Evolutionary conservation across 1,284 basidiomycete species (phyloP).

Genomic region (Bjerkandera adusta): DNA sequence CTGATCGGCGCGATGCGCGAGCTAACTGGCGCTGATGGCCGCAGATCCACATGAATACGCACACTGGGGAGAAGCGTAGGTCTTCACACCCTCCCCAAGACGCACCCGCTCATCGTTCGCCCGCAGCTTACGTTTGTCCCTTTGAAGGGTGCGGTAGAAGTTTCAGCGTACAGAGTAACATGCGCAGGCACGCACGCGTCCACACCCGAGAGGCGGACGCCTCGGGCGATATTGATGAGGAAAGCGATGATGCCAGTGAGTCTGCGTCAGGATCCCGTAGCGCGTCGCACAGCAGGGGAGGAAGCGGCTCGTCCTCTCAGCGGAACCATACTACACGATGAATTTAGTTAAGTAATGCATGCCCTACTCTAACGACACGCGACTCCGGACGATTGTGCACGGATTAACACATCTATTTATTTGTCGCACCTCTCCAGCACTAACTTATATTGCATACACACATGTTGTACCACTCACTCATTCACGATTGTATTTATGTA

Average conservation of each 20-base stretch:
- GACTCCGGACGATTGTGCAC: no score
- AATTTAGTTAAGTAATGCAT: neutral
- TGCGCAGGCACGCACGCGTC: slow-evolving; percentile 79
- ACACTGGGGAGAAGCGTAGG: slow-evolving; percentile 84
- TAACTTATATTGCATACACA: no score
- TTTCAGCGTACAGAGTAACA: slow-evolving; percentile 85
- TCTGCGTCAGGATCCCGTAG: slow-evolving; percentile 14
- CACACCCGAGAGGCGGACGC: slow-evolving; percentile 41
- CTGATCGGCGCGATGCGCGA: slow-evolving; percentile 14
- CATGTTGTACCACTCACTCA: no score
- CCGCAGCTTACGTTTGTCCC: slow-evolving; percentile 71
- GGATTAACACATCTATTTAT: no score
- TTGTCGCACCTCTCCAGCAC: no score
- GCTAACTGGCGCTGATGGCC: slow-evolving; percentile 12
- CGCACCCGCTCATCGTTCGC: slow-evolving; percentile 11
- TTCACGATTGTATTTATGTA: no score
- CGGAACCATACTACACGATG: neutral
- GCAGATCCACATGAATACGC: slow-evolving; percentile 82
- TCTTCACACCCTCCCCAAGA: slow-evolving; percentile 22
- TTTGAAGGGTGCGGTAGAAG: slow-evolving; percentile 73
- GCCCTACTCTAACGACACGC: neutral
- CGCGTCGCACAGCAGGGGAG: slow-evolving; percentile 16
- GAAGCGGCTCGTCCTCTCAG: slow-evolving; percentile 14
- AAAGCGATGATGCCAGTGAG: slow-evolving; percentile 26
- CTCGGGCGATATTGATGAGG: slow-evolving; percentile 24